Evolutionary conservation across 176 grass and related monocot species (phyloP).

Genomic region (Phoenix dactylifera): DNA sequence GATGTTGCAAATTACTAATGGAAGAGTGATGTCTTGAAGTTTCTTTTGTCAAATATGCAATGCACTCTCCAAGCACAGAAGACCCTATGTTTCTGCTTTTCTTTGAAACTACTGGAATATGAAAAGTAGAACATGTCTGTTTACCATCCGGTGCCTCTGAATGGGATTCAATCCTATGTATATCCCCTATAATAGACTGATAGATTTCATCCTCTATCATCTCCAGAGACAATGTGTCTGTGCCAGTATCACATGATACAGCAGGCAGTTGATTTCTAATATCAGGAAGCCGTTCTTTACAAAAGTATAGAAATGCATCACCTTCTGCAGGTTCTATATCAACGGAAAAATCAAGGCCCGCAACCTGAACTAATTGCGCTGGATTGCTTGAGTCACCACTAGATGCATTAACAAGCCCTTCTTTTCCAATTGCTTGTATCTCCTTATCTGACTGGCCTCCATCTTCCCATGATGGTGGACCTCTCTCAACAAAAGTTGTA

Average conservation of each 20-base stretch:
- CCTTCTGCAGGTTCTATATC: constrained; percentile 53
- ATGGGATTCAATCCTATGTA: constrained; percentile 22
- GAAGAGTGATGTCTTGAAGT: constrained; percentile 31
- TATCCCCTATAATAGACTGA: constrained; percentile 34
- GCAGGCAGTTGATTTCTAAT: constrained; percentile 39
- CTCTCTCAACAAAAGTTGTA: constrained; percentile 85
- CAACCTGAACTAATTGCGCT: constrained; percentile 25
- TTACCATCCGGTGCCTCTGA: constrained; percentile 27
- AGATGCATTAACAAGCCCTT: constrained; percentile 26
- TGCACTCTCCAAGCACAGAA: constrained; percentile 72
- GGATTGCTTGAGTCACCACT: constrained; percentile 31
- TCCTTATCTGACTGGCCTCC: constrained; percentile 19
- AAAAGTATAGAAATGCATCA: constrained; percentile 43
- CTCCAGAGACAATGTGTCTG: constrained; percentile 39
- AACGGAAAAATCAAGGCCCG: constrained; percentile 32
- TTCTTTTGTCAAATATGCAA: constrained; percentile 49
- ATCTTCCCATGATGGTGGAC: constrained; percentile 79
- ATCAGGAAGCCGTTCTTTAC: constrained; percentile 47
- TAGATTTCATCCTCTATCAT: constrained; percentile 54
- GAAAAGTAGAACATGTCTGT: constrained; percentile 18
- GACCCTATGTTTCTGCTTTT: constrained; percentile 46
- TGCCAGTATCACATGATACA: constrained; percentile 19
- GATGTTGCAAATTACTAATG: constrained; percentile 10
- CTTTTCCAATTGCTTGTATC: constrained; percentile 25
- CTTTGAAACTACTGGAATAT: constrained; percentile 31